phyloP scores from a whole-genome alignment of 1,284 basidiomycete species.

The Vanrija sp. region DNA sequence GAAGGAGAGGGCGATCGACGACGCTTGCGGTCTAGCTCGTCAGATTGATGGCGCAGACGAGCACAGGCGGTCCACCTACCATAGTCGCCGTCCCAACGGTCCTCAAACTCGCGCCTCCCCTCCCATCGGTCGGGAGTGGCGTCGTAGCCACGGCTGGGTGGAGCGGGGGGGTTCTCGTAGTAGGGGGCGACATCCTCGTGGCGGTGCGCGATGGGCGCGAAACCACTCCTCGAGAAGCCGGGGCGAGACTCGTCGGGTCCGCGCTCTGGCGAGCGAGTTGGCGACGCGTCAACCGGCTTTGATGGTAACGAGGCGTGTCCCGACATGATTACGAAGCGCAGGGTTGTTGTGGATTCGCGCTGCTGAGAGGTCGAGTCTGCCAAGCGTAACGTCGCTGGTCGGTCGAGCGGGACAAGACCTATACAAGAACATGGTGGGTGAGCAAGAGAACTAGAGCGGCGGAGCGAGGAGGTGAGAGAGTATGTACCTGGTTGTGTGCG shows the following conservation, averaged over 20 bases:
- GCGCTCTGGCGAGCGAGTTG: conserved; percentile 8
- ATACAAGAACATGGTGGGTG: too few species aligned
- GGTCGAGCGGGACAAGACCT: too few species aligned
- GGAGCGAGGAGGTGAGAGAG: too few species aligned
- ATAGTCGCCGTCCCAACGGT: conserved; percentile 38
- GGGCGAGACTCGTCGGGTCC: conserved; percentile 1
- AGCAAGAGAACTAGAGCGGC: background rate
- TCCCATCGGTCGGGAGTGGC: conserved; percentile 6
- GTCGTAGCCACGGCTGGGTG: background rate
- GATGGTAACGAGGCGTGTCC: conserved; percentile 1
- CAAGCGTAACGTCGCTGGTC: too few species aligned
- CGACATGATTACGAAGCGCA: background rate
- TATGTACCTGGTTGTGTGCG: too few species aligned
- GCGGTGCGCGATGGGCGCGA: conserved; percentile 33
- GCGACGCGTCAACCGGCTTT: conserved; percentile 1
- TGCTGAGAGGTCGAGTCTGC: too few species aligned
- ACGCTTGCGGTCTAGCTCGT: conserved; percentile 59
- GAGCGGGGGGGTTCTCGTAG: background rate
- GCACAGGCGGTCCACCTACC: conserved; percentile 18
- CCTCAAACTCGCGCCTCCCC: conserved; percentile 10
- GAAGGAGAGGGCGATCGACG: conserved; percentile 81
- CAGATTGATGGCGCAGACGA: background rate
- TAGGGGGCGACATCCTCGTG: conserved; percentile 22
- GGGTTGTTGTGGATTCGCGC: too few species aligned
- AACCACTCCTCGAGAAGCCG: conserved; percentile 32